Percentiles rank a stretch among this genome's conserved stretches.
These are phyloP conservation scores for Gilbertella persicaria DNA, from an alignment of 371 early-diverging fungal genomes.

Conservation along the genomic window DNA sequence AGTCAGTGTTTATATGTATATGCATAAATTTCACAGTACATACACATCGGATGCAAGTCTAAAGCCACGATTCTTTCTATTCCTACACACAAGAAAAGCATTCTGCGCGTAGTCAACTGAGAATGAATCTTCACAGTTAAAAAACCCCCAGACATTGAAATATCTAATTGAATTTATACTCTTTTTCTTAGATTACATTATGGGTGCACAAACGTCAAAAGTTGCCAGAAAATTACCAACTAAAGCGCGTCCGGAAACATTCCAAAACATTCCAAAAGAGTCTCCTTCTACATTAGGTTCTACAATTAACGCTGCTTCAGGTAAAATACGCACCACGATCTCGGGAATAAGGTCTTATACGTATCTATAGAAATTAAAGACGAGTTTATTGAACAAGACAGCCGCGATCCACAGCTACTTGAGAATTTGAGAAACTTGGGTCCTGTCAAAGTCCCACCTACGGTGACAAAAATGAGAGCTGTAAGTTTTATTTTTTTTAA, in stretches of 20 bases:
- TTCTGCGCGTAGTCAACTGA: too few species aligned
- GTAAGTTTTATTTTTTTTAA: slow-evolving; percentile 13
- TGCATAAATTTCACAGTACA: too few species aligned
- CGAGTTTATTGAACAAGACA: slow-evolving; percentile 33
- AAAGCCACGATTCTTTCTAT: background rate
- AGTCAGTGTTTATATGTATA: too few species aligned
- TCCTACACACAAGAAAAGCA: too few species aligned
- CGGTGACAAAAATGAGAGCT: slow-evolving; percentile 37
- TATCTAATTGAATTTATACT: too few species aligned
- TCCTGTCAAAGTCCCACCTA: slow-evolving; percentile 37
- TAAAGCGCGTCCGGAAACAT: slow-evolving; percentile 32
- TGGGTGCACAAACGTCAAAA: slow-evolving; percentile 52
- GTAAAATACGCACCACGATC: background rate
- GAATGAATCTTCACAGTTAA: too few species aligned
- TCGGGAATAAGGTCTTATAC: background rate
- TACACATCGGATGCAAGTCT: too few species aligned
- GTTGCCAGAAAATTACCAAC: slow-evolving; percentile 41
- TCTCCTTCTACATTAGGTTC: slow-evolving; percentile 32
- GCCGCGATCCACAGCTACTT: slow-evolving; percentile 41
- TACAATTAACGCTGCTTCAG: slow-evolving; percentile 5
- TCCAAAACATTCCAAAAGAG: slow-evolving; percentile 27
- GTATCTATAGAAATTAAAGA: slow-evolving; percentile 18
- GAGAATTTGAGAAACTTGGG: slow-evolving; percentile 37
- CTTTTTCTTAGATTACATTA: slow-evolving; percentile 9
- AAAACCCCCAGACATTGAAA: too few species aligned